phyloP scores from a whole-genome alignment of 139 green algal species.

The Tetradesmus obliquus region DNA sequence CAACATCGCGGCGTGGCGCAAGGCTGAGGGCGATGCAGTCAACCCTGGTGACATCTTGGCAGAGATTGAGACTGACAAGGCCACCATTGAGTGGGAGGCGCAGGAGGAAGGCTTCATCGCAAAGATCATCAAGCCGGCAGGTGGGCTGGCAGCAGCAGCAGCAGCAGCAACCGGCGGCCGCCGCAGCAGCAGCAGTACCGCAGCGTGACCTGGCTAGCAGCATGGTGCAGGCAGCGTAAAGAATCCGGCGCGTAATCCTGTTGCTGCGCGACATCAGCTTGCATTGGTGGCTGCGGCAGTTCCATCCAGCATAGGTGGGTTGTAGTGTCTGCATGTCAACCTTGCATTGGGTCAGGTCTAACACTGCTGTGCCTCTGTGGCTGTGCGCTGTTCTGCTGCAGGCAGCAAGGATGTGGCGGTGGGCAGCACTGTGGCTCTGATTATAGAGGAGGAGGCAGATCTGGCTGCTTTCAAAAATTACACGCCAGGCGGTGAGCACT shows the following conservation, averaged over 20 bases:
- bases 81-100: constrained; percentile 76
- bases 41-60: constrained; percentile 72
- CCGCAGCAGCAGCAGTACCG: not conserved
- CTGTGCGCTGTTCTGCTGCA: constrained; percentile 49
- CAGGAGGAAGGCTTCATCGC: constrained; percentile 71
- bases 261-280: too few species aligned
- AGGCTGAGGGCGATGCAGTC: constrained; percentile 66
- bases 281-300: too few species aligned
- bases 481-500: constrained; percentile 27
- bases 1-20: constrained; percentile 88
- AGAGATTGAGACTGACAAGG: constrained; percentile 98
- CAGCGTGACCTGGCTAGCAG: not conserved
- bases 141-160: not conserved
- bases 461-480: constrained; percentile 83
- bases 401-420: constrained; percentile 74
- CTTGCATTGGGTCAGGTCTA: too few species aligned
- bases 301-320: too few species aligned
- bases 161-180: not conserved
- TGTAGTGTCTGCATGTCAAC: too few species aligned
- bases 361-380: constrained; percentile 42
- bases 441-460: constrained; percentile 86
- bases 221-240: not conserved
- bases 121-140: constrained; percentile 64
- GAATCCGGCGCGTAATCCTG: too few species aligned
- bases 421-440: constrained; percentile 69